These are phyloP conservation scores for Fusarium sp. DNA, from an alignment of 2,329 filamentous ascomycete genomes.

Conservation along the genomic window DNA sequence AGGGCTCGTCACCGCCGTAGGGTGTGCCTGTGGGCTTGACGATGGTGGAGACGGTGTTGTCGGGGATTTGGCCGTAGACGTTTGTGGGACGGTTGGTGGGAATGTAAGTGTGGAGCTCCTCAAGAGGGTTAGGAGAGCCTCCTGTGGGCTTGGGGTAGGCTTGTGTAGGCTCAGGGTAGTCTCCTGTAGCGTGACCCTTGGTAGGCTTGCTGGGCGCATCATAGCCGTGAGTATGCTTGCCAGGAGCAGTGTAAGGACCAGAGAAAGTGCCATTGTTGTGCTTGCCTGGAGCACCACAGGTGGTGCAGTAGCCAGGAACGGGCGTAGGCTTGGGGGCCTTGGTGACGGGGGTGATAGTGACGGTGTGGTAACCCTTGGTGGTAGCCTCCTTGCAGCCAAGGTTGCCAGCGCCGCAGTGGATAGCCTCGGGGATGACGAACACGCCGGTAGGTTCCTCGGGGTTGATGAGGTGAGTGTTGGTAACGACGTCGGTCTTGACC, in stretches of 20 bases:
- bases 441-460: constrained; percentile 49
- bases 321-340: constrained; percentile 46
- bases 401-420: constrained; percentile 49
- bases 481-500: constrained; percentile 46
- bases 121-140: constrained; percentile 15
- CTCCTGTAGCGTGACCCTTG: constrained; percentile 4
- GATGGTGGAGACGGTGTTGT: constrained; percentile 32
- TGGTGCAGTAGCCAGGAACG: constrained; percentile 46
- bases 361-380: constrained; percentile 40
- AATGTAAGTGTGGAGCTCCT: constrained; percentile 21
- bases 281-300: constrained; percentile 39
- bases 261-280: constrained; percentile 22
- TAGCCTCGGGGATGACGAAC: constrained; percentile 50
- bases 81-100: constrained; percentile 23
- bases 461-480: constrained; percentile 40
- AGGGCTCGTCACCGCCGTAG: background rate
- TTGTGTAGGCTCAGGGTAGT: constrained; percentile 14
- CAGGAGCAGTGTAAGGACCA: constrained; percentile 3
- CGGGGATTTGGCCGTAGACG: background rate
- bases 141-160: constrained; percentile 9
- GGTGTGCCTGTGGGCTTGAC: constrained; percentile 32
- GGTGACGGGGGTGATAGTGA: constrained; percentile 49
- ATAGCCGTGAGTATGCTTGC: constrained; percentile 4
- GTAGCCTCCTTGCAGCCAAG: constrained; percentile 49
- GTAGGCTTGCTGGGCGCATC: constrained; percentile 3